phyloP scores from a whole-genome alignment of 2,329 filamentous ascomycete species.

The Ilyonectria mors-panacis region DNA sequence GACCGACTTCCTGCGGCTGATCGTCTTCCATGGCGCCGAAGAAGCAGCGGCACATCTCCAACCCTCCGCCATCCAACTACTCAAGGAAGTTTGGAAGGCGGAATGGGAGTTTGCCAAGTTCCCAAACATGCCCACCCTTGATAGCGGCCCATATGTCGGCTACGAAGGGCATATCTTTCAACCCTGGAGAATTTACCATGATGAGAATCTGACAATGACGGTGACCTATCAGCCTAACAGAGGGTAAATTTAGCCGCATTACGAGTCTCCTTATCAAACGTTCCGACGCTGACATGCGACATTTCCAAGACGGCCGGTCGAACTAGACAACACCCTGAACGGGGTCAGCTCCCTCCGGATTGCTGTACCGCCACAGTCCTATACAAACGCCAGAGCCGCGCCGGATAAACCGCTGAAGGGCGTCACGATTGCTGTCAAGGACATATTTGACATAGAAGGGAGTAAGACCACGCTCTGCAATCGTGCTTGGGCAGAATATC shows the following conservation, averaged over 20 bases:
- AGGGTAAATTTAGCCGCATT: neutral
- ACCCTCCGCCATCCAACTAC: neutral
- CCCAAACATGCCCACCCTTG: neutral
- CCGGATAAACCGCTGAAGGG: constrained; percentile 14
- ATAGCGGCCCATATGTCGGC: constrained; percentile 18
- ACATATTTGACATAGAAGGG: constrained; percentile 35
- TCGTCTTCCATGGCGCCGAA: constrained; percentile 4
- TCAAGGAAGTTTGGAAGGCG: constrained; percentile 1
- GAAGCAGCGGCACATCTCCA: neutral
- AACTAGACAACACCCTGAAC: neutral
- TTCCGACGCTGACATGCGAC: neutral
- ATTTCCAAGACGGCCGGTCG: constrained; percentile 4
- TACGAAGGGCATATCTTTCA: constrained; percentile 17
- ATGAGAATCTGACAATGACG: constrained; percentile 20
- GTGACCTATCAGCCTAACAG: constrained; percentile 3
- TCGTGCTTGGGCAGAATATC: constrained; percentile 26
- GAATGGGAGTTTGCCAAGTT: constrained; percentile 1
- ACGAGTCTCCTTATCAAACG: neutral
- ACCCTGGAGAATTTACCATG: constrained; percentile 26
- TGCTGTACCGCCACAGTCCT: constrained; percentile 26
- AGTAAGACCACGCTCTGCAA: constrained; percentile 34
- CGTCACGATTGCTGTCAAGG: constrained; percentile 36
- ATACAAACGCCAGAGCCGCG: constrained; percentile 10
- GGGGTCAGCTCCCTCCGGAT: constrained; percentile 3
- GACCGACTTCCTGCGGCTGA: neutral